Conservation (phyloP, 169 alveolate species). For the Cystoisospora suis region DNA sequence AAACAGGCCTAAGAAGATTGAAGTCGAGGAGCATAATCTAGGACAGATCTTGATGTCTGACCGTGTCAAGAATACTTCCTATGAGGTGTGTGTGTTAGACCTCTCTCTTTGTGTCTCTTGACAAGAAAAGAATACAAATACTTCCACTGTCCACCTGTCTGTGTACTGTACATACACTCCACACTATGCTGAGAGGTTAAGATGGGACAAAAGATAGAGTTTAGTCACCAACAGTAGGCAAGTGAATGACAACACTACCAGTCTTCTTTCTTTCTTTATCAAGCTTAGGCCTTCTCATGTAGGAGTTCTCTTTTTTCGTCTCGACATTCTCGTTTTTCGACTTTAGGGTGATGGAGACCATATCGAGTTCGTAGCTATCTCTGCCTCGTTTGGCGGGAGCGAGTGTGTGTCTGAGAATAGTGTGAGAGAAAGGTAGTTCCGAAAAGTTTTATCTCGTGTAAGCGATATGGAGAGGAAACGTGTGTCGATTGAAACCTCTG, state of each 20-base stretch:
- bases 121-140: background rate
- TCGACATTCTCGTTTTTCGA: background rate
- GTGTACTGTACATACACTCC: background rate
- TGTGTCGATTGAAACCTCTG: too few relatives aligned
- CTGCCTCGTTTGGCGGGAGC: too few relatives aligned
- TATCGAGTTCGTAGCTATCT: too few relatives aligned
- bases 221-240: too few relatives aligned
- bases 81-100: slow-evolving; percentile 49
- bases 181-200: background rate
- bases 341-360: too few relatives aligned
- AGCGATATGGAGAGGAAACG: too few relatives aligned
- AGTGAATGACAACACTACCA: too few relatives aligned
- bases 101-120: background rate
- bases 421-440: too few relatives aligned
- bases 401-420: too few relatives aligned
- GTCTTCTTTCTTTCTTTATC: too few relatives aligned
- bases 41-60: slow-evolving; percentile 62
- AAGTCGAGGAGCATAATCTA: slow-evolving; percentile 50
- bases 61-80: slow-evolving; percentile 59
- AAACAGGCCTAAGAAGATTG: slow-evolving; percentile 43
- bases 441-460: too few relatives aligned
- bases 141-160: background rate
- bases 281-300: background rate
- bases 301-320: background rate
- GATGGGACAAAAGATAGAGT: too few relatives aligned